A percentile compares a stretch with the other conserved stretches of the same genome.
phyloP scores from a whole-genome alignment of 805 yeast genomes.

The Pichia cephalocereana region DNA sequence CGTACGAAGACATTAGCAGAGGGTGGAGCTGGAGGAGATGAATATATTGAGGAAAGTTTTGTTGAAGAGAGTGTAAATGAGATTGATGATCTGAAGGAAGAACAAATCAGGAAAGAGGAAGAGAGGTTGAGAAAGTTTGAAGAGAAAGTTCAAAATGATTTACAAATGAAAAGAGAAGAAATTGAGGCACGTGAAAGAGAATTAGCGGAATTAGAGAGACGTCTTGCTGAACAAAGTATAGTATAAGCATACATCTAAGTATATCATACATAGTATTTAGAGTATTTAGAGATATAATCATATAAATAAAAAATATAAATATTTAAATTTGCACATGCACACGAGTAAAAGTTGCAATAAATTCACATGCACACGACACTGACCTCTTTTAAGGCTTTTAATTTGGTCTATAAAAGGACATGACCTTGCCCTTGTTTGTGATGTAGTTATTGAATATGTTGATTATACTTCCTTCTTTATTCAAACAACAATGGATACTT shows the following conservation, averaged over 20 bases:
- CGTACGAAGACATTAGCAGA: slow-evolving; percentile 50
- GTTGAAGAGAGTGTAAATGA: neutral
- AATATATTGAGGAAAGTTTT: neutral
- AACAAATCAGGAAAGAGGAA: slow-evolving; percentile 82
- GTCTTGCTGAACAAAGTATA: slow-evolving; percentile 20
- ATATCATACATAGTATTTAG: too few relatives aligned
- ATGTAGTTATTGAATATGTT: too few relatives aligned
- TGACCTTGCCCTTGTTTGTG: too few relatives aligned
- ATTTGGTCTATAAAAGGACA: too few relatives aligned
- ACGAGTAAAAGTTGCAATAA: too few relatives aligned
- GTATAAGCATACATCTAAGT: neutral
- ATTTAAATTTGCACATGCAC: too few relatives aligned
- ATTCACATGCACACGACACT: neutral
- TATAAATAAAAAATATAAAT: too few relatives aligned
- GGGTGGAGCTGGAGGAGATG: slow-evolving; percentile 2
- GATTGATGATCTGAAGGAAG: slow-evolving; percentile 45
- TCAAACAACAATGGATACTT: neutral
- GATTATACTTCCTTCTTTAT: neutral
- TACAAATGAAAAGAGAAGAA: slow-evolving; percentile 72
- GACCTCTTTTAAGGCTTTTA: too few relatives aligned
- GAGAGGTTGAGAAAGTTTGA: slow-evolving; percentile 81
- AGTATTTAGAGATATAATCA: too few relatives aligned
- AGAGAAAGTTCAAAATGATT: slow-evolving; percentile 81
- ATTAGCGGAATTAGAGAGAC: slow-evolving; percentile 62
- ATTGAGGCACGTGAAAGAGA: slow-evolving; percentile 78